Base-by-base conservation (phyloP, 1,139 yeast genomes). In the Protomyces macrosporus region DNA sequence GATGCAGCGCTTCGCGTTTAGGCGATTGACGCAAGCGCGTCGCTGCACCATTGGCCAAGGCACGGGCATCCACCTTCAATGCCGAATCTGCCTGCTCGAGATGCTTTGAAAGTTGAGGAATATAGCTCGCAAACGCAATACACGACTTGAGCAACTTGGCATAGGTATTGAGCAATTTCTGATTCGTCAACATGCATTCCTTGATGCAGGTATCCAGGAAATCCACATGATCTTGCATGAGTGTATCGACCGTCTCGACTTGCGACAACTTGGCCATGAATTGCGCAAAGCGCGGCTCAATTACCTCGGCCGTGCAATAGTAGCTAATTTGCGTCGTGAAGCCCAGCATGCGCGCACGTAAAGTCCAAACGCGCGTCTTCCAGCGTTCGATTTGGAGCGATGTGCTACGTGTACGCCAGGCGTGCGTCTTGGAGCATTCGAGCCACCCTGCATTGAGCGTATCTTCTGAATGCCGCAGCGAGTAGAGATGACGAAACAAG, bases 361-460 rank as follows among this genome's bases (percentile, higher is more conserved):
- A 74, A 9, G 81, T 75, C 63, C 87, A 77, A 50, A 86, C 82
- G 62, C 84, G 75, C 34, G 79, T 73, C 33, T 87, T 82, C 87
- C 90, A 85, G 65, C 78, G 80, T 53, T 76, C 77, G 2, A 85
- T 72, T 7, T 77, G 76, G 2, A 73, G 73, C 57, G 79, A 77
- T 60, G 74, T 79, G 14, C 79, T 76, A 5, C 73, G 72, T 69
- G 80, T 80, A 48, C 78, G 80, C 97, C 97, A 90, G 10, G 84
- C 84, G 14, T 78, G 75, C 14, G 89, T 84, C 69, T 82, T 83
- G 68, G 82, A 82, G 53, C 87, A 83, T 68, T 87, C 95, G 52
- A 81, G 77, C 97, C 97, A 90, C 0, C 89, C 82, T 34, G 79
- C 79, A 65, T 83, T 86, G 63, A 88, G 78, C 32, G 81, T 76